Evolutionary conservation across 345 rosid species (phyloP), one percentile per base, ranked within the genome.

Genomic region (Passiflora organensis): DNA sequence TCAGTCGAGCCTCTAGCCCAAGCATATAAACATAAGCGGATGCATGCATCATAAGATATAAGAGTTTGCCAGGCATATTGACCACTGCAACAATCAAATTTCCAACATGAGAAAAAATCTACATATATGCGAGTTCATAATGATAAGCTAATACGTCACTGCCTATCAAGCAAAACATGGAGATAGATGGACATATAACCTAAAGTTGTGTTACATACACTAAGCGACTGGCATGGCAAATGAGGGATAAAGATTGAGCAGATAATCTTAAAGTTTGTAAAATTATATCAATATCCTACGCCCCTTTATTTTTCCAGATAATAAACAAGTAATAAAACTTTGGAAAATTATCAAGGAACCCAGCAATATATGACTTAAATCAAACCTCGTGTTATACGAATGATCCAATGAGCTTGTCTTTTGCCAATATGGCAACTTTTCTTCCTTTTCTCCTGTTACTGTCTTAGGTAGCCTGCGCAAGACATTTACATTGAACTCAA

Each of bases 31-130:
- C 95, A 88, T 43, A 88, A 67, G 25, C 99, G 89, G 55, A 89
- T 80, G 56, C 95, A 93, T 65, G 99, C 99, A 76, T 93, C 99
- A 74, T 93, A 86, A 37, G 99, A 80, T 60, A 91, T 64, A 44
- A 91, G 76, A 67, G 88, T 82, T 78, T 93, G 96, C 99, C 96
- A 88, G 19, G 95, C 95, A 72, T 76, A 71, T 64, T 86, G 96
- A 60, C 82, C 86, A 63, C 99, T 86, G 83, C 69, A 65, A 24
- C 32, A 58, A 56, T 43, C 32, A 9, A 51, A 55, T 46, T 10
- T 32, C 20, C 23, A 36, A 60, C 41, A 32, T 53, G 12, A 59
- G 49, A 65, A 45, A 38, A 55, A 15, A 44, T 6, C 11, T 20
- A n/a, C 3, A 28, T 8, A 28, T 8, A 28, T 28, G 34, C 3